Conservation (phyloP, 2,329 filamentous ascomycete genomes). For the Stachybotrys chartarum region DNA sequence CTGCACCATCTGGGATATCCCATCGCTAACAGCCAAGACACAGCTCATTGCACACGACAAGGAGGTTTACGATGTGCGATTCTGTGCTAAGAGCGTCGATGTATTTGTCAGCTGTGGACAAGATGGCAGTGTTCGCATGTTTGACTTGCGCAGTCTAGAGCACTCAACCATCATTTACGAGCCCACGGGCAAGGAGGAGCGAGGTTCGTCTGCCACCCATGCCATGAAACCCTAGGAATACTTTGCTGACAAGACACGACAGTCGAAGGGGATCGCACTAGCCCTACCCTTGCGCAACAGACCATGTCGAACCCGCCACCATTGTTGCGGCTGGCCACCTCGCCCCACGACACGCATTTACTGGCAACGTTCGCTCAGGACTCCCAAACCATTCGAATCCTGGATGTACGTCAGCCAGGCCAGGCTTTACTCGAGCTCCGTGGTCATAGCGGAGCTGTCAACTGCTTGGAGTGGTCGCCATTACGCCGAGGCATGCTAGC, state of each 20-base stretch:
- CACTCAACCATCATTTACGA: constrained; percentile 99
- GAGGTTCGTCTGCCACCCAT: constrained; percentile 42
- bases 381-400: constrained; percentile 83
- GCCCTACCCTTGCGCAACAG: constrained; percentile 69
- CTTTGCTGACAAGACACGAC: constrained; percentile 27
- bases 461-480: constrained; percentile 94
- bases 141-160: constrained; percentile 90
- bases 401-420: constrained; percentile 92
- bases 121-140: constrained; percentile 97
- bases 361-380: constrained; percentile 96
- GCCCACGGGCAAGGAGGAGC: constrained; percentile 77
- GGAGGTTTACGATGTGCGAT: constrained; percentile 96
- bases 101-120: constrained; percentile 97
- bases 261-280: constrained; percentile 54
- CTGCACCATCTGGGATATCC: constrained; percentile 99
- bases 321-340: constrained; percentile 75
- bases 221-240: neutral
- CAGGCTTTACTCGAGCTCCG: constrained; percentile 90
- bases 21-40: constrained; percentile 93
- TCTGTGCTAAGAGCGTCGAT: constrained; percentile 97
- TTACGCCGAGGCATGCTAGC: constrained; percentile 79
- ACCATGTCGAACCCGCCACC: constrained; percentile 72
- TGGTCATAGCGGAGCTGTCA: constrained; percentile 78
- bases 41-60: constrained; percentile 98
- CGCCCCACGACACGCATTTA: constrained; percentile 90